A percentile compares a stretch with the other conserved stretches of the same genome.
These are phyloP conservation scores for Emergomyces orientalis DNA, from an alignment of 2,329 filamentous ascomycete genomes.

Conservation along the genomic window DNA sequence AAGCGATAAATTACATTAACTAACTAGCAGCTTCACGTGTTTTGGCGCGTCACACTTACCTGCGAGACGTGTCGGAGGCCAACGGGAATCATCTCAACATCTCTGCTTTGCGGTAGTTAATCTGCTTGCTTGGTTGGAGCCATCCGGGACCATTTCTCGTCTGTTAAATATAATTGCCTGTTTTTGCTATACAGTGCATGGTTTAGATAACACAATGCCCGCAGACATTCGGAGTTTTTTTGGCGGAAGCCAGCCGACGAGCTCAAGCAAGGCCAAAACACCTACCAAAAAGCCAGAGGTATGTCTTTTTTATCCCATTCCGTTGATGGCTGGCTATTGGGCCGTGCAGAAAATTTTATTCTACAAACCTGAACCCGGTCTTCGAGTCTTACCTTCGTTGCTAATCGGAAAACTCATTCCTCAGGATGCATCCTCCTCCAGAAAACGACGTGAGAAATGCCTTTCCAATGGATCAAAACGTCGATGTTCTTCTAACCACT, in stretches of 20 bases:
- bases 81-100: not conserved
- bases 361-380: conserved; percentile 1
- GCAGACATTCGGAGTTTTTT: conserved; percentile 87
- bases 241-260: conserved; percentile 48
- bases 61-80: not conserved
- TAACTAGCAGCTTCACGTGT: conserved; percentile 7
- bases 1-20: not conserved
- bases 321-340: conserved; percentile 2
- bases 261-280: conserved; percentile 36
- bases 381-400: not conserved
- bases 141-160: not conserved
- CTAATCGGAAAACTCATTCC: conserved; percentile 6
- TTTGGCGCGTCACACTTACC: conserved; percentile 13
- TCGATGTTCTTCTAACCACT: conserved; percentile 6
- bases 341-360: conserved; percentile 4
- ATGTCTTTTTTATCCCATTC: conserved; percentile 17
- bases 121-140: not conserved
- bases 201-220: conserved; percentile 50
- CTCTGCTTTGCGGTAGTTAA: not conserved
- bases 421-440: conserved; percentile 23
- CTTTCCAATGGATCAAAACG: not conserved
- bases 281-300: conserved; percentile 36
- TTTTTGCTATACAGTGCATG: not conserved
- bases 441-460: conserved; percentile 29
- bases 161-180: not conserved